A percentile compares a stretch with the other conserved stretches of the same genome.
Evolutionary conservation across 2,329 filamentous ascomycete genomes (phyloP).

Genomic region (Cladosporium oxysporum): DNA sequence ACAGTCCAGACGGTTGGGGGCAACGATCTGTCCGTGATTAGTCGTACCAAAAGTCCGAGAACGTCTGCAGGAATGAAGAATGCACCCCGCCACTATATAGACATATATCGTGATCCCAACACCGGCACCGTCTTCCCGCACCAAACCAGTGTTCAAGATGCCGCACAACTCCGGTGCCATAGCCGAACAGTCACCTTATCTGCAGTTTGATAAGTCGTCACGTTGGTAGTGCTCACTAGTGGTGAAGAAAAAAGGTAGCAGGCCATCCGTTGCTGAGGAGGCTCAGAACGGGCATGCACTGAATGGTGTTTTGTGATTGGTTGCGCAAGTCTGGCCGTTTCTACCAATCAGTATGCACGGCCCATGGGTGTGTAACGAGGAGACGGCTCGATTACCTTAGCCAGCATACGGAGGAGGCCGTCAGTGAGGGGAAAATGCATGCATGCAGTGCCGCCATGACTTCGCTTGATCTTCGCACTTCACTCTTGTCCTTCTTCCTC

Average conservation of each 20-base stretch:
- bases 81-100: background rate
- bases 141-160: background rate
- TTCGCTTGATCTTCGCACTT: slow-evolving; percentile 14
- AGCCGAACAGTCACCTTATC: slow-evolving; percentile 1
- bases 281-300: background rate
- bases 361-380: background rate
- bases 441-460: background rate
- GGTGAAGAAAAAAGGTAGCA: background rate
- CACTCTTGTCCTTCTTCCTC: background rate
- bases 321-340: background rate
- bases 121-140: background rate
- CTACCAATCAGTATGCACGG: background rate
- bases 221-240: background rate
- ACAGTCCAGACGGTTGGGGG: background rate
- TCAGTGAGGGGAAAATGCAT: background rate
- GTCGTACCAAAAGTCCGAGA: background rate
- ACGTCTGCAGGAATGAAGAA: slow-evolving; percentile 14
- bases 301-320: background rate
- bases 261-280: background rate
- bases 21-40: background rate
- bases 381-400: background rate
- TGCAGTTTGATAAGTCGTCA: background rate
- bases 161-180: background rate
- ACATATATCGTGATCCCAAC: background rate
- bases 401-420: background rate